Base-by-base conservation (phyloP, 2,329 filamentous ascomycete species). In the Dothidotthia symphoricarpi region DNA sequence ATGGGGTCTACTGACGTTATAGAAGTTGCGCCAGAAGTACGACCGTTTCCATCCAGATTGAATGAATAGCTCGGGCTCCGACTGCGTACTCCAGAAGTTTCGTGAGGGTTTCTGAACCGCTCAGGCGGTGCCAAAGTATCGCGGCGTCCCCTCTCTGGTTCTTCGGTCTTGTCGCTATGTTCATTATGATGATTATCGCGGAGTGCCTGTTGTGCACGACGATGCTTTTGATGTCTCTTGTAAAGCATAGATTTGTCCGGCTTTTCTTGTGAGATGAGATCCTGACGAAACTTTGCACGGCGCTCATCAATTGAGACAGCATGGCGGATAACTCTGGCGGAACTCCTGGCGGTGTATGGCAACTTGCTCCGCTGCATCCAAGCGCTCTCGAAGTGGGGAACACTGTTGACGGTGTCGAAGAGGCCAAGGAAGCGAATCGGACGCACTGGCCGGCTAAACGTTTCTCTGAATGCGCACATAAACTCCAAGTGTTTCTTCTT, bases 361-460 rank as follows among this genome's bases (percentile, higher is more conserved):
- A 88, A 88, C 59, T 84, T 88, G 41, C 48, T 86, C 25, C 86
- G 78, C 57, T 87, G 79, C 83, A 91, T 90, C 79, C 82, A 86
- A 2, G 72, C 75, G 30, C 73, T 78, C 64, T 93, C 87, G 42
- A 93, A 93, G 3, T 78, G 75, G 1, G 86, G 85, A 0, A 90
- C 85, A 11, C 82, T 86, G 55, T 90, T 90, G 46, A 91, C 86
- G 0, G 85, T 89, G 52, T 91, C 86, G 47, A 91, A 93, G 0
- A 93, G 73, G 0, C 87, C 87, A 1, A 93, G 71, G 51, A 91
- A 90, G 2, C 77, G 76, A 44, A 91, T 88, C 1, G 84, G 76
- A 9, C 81, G 76, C 2, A 89, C 83, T 0, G 86, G 86, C 1
- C 87, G 73, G 28, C 82, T 85, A 58, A 93, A 93, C 0, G 86